Percentiles rank a stretch among this genome's conserved stretches.
Conservation (phyloP, 345 rosid genomes). For the Garcia nutans region DNA sequence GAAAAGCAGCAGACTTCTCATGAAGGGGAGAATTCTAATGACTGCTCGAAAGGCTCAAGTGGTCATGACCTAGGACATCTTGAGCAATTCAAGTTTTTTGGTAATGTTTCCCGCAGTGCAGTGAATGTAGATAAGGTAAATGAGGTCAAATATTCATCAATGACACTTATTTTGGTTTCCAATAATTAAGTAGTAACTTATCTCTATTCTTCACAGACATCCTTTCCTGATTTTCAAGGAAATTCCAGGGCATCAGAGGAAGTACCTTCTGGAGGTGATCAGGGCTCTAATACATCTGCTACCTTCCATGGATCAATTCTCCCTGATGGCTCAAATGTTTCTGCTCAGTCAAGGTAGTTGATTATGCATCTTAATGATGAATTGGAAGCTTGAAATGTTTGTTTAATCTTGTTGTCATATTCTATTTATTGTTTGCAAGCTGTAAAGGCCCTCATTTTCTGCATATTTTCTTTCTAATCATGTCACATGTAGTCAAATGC, state of each 20-base stretch:
- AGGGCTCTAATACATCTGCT: neutral
- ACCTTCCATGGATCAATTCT: slow-evolving; percentile 17
- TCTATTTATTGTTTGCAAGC: too few species aligned
- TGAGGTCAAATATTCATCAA: neutral
- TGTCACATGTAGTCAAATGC: neutral
- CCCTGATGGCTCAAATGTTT: slow-evolving; percentile 26
- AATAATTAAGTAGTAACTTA: neutral
- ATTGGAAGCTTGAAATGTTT: slow-evolving; percentile 12
- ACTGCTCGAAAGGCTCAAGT: slow-evolving; percentile 22
- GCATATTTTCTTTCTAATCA: too few species aligned
- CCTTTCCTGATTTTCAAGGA: slow-evolving; percentile 19
- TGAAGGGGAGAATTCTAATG: slow-evolving; percentile 29
- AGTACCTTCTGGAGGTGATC: slow-evolving; percentile 27
- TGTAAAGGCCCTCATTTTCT: too few species aligned
- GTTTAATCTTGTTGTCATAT: neutral
- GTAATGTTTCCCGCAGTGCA: slow-evolving; percentile 20
- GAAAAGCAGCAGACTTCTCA: slow-evolving; percentile 22
- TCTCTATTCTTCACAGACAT: slow-evolving; percentile 25
- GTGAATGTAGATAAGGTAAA: slow-evolving; percentile 32
- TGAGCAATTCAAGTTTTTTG: slow-evolving; percentile 26
- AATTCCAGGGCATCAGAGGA: slow-evolving; percentile 27
- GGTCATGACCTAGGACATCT: slow-evolving; percentile 25
- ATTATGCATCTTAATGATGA: neutral
- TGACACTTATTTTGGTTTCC: neutral
- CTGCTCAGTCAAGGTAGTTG: slow-evolving; percentile 36